Conservation (phyloP, 73 alveolate genomes). For the Paramecium primaurelia region DNA sequence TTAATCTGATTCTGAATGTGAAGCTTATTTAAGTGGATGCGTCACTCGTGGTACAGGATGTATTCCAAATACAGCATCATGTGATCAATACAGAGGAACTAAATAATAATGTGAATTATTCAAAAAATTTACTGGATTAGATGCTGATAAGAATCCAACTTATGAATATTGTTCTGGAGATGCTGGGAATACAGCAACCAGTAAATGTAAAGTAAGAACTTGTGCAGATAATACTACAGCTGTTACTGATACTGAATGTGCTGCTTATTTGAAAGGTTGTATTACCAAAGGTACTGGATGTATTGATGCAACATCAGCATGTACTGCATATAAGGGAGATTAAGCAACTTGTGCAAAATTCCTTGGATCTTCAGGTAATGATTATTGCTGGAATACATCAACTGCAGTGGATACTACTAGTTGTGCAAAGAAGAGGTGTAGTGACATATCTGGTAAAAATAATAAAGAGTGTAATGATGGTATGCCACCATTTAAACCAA, state of each 20-base stretch:
- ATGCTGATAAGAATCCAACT: neutral
- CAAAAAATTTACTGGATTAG: neutral
- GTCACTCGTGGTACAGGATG: constrained; percentile 18
- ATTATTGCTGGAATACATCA: neutral
- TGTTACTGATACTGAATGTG: neutral
- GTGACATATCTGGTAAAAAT: neutral
- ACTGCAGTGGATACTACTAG: neutral
- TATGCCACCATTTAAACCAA: neutral
- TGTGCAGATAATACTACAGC: constrained; percentile 3
- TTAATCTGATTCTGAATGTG: neutral
- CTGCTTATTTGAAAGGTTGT: neutral
- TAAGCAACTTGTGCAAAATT: neutral
- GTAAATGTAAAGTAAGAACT: neutral
- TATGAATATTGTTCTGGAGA: neutral
- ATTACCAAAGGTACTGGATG: constrained; percentile 17
- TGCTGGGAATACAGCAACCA: neutral
- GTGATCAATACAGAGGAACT: neutral
- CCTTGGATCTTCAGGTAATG: neutral
- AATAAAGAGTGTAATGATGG: neutral
- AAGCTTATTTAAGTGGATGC: neutral
- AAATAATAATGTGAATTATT: neutral
- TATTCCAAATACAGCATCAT: neutral
- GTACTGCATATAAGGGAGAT: neutral
- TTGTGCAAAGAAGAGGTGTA: neutral
- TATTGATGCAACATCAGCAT: neutral